Conservation (phyloP, 192 early-diverging fungal species). For the Podila verticillata region DNA sequence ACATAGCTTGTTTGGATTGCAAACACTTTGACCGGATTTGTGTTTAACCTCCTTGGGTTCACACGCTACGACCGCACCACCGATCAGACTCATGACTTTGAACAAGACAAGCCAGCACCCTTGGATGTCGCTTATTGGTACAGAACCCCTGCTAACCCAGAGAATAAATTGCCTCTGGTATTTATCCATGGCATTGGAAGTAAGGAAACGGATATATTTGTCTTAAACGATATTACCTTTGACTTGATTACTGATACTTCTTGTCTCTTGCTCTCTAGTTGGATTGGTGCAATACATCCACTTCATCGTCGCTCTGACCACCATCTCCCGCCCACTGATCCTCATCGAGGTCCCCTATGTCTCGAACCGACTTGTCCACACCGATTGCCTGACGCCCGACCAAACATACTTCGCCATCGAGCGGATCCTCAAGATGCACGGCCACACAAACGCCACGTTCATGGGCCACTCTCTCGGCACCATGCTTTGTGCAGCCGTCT, state of each 20-base stretch:
- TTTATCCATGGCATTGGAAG: conserved; percentile 77
- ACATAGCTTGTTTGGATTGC: conserved; percentile 36
- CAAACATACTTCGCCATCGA: conserved; percentile 65
- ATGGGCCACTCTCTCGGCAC: conserved; percentile 77
- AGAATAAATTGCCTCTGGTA: conserved; percentile 62
- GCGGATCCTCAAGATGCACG: conserved; percentile 62
- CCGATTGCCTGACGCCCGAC: conserved; percentile 60
- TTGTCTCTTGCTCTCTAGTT: not conserved
- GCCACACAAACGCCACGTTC: conserved; percentile 64
- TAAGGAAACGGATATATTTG: no score
- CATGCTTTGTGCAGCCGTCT: conserved; percentile 65
- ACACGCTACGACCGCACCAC: conserved; percentile 22
- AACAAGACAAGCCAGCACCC: conserved; percentile 27
- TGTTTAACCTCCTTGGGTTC: conserved; percentile 25
- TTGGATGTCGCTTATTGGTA: conserved; percentile 38
- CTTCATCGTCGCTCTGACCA: conserved; percentile 56
- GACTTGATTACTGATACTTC: no score
- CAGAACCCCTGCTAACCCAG: conserved; percentile 17
- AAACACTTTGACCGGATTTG: conserved; percentile 11
- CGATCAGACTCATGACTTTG: not conserved
- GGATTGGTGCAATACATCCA: conserved; percentile 65
- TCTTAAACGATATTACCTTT: no score
- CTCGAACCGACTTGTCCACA: conserved; percentile 69
- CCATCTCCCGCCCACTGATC: conserved; percentile 58
- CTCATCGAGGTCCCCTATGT: conserved; percentile 70